Evolutionary conservation across 169 alveolate species (phyloP).

Genomic region (Eimeria brunetti): DNA sequence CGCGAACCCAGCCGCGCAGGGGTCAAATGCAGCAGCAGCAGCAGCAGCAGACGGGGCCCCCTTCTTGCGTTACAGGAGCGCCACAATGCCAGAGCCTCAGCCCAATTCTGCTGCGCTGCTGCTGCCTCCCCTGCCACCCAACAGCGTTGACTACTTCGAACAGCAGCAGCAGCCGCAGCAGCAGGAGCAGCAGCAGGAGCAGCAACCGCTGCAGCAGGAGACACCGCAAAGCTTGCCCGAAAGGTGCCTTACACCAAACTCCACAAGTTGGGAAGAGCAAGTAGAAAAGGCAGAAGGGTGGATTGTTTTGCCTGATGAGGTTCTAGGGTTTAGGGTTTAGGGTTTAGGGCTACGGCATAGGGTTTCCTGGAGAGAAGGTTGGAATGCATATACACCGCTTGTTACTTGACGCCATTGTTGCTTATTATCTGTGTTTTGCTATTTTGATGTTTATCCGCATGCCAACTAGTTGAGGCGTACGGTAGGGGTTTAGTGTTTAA

Average conservation of each 20-base stretch:
- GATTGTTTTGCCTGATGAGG: neutral
- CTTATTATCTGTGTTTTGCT: neutral
- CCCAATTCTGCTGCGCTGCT: slow-evolving; percentile 17
- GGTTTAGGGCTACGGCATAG: slow-evolving; percentile 31
- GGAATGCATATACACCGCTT: neutral
- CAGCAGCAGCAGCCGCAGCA: slow-evolving; percentile 58
- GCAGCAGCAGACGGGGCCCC: neutral
- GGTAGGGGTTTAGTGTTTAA: neutral
- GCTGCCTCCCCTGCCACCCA: slow-evolving; percentile 65
- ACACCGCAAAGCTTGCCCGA: slow-evolving; percentile 8
- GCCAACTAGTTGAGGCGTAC: no score
- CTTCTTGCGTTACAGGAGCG: slow-evolving; percentile 10
- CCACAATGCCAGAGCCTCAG: slow-evolving; percentile 54
- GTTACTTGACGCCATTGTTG: neutral
- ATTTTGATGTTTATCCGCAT: no score
- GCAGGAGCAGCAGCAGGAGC: neutral
- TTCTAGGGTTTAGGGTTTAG: slow-evolving; percentile 4
- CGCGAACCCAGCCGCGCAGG: slow-evolving; percentile 16
- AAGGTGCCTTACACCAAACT: neutral
- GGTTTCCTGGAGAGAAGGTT: neutral
- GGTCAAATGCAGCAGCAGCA: slow-evolving; percentile 24
- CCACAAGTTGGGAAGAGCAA: slow-evolving; percentile 45
- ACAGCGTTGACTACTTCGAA: slow-evolving; percentile 50
- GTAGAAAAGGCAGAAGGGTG: slow-evolving; percentile 46
- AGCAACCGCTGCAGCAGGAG: slow-evolving; percentile 15